Conservation (phyloP, 495 filamentous ascomycete species). For the Penicillium fimorum region DNA sequence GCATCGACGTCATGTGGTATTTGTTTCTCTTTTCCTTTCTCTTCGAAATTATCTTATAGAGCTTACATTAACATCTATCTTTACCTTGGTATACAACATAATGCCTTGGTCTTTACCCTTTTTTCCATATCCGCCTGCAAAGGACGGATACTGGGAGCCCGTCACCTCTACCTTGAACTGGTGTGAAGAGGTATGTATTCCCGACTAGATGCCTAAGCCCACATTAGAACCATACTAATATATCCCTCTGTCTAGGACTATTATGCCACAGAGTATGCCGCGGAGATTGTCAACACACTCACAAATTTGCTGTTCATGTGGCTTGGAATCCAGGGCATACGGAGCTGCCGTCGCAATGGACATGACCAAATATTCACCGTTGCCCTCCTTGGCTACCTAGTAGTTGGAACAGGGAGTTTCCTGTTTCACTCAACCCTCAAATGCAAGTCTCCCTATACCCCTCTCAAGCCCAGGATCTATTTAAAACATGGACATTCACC, state of each 20-base stretch:
- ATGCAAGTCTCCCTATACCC: slow-evolving; percentile 49
- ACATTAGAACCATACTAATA: not conserved
- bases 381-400: slow-evolving; percentile 68
- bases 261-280: slow-evolving; percentile 59
- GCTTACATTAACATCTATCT: slow-evolving; percentile 1
- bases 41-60: not conserved
- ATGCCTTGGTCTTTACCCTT: slow-evolving; percentile 50
- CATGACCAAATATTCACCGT: slow-evolving; percentile 74
- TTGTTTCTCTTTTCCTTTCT: slow-evolving; percentile 7
- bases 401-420: slow-evolving; percentile 80
- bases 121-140: slow-evolving; percentile 66
- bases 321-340: slow-evolving; percentile 69
- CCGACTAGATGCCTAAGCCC: not conserved
- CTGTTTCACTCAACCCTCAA: slow-evolving; percentile 80
- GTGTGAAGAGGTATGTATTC: slow-evolving; percentile 76
- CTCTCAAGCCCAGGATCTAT: not conserved
- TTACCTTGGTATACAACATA: slow-evolving; percentile 4
- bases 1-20: slow-evolving; percentile 29
- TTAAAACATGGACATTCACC: not conserved
- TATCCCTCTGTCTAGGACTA: slow-evolving; percentile 46
- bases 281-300: slow-evolving; percentile 67
- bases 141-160: slow-evolving; percentile 75
- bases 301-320: slow-evolving; percentile 81
- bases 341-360: slow-evolving; percentile 63
- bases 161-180: slow-evolving; percentile 90